Base-by-base conservation (phyloP, 345 rosid genomes). In the Trapa bicornis region DNA sequence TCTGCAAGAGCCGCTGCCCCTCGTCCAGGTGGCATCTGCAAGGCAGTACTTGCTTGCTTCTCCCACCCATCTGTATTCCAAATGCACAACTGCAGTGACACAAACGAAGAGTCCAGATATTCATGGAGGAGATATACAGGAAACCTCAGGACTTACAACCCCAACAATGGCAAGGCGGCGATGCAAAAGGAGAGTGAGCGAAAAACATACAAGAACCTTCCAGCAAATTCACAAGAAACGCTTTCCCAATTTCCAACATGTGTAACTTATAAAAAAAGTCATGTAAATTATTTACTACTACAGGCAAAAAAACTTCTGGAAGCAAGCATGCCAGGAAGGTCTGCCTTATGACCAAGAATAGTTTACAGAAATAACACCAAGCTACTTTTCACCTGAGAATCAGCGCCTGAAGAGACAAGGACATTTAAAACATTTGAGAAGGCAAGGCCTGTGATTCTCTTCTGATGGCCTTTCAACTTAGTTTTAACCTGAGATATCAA, bases 381-480 rank as follows among this genome's bases (percentile, higher is more conserved):
- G 11, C 60, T 15, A 8, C 8, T 45, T 35, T 36, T 53, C 65
- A 86, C 96, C 89, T 88, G 96, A 64, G 88, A 74, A 68, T 88
- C 96, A 52, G 96, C 97, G 66, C 97, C 97, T 7, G 97, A 88
- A 70, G 96, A 91, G 50, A 91, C 89, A 37, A 91, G 91, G 73
- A 89, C 84, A 70, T 86, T 86, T 54, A 87, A 75, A 12, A 64
- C 41, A 73, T 85, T 75, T 41, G 97, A 91, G 81, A 91, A 91
- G 37, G 96, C 91, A 37, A 91, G 96, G 73, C 97, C 97, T 3
- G 96, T 91, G 63, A 91, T 88, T 75, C 87, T 81, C 70, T 91
- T 91, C 68, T 83, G 85, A 81, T 88, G 94, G 66, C 97, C 96
- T 64, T 85, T 85, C 62, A 91, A 70, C 81, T 87, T 91, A 5